Base-by-base conservation (phyloP, 495 filamentous ascomycete genomes). In the Opeltia flavorubescens region DNA sequence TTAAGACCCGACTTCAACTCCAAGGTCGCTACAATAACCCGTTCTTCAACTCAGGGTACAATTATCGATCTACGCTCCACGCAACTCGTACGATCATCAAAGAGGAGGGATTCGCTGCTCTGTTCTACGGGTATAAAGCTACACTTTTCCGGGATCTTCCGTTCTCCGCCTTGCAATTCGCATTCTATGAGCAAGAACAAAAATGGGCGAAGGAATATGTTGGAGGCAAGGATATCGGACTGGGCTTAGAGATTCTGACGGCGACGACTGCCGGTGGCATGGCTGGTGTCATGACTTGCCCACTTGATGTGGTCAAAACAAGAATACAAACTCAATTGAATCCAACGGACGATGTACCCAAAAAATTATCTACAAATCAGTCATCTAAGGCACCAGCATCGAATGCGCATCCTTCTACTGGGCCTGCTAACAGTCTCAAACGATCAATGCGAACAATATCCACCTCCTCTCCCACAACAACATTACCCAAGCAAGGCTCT, bases 11-110 rank as follows among this genome's bases (percentile, higher is more conserved):
- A 21, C 71, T 96, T 17, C 91, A 98, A 56, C 74, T 98, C 13
- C 91, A 98, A 60, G 91, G 91, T 25, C 83, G 88, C 28, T 83
- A 83, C 59, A 94, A 96, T 63, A 98, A 98, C 59, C 91, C 91
- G 5, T 76, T 78, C 62, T 95, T 95, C 66, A 66, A 75, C 36
- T 93, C 86, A 1, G 91, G 91, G 44, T 96, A 95, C 59, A 96
- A 96, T 56, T 98, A 98, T 59, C 79, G 78, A 49, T 76, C 76
- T 4, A 88, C 81, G 1, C 53, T 72, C 12, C 80, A 98, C 63
- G 91, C 89, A 1, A 74, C 80, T 17, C 75, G 80, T 50, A 94
- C 86, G 1, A 95, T 98, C 29, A 68, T 89, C 25, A 76, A 75
- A 26, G 71, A 72, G 28, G 93, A 96, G 66, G 91, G 91, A 0